A percentile compares a stretch with the other conserved stretches of the same genome.
Evolutionary conservation across 371 early-diverging fungal species (phyloP).

Genomic region (Apophysomyces variabilis): DNA sequence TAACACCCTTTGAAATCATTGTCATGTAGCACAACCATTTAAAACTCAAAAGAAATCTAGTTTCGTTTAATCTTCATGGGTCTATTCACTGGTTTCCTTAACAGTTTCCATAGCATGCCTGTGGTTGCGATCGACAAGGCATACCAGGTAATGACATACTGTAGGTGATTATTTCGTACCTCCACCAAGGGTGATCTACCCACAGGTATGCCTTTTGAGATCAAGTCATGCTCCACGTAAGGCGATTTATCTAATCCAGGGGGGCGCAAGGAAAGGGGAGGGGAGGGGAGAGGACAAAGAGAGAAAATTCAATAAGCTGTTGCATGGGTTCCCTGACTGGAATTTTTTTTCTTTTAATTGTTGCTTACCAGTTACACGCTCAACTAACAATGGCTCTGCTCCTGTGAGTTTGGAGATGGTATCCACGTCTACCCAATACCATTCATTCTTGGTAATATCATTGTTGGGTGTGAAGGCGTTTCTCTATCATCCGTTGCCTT

Average conservation of each 20-base stretch:
- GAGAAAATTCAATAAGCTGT: neutral
- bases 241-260: constrained; percentile 35
- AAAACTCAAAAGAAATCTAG: constrained; percentile 11
- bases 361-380: constrained; percentile 64
- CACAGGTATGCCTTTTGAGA: constrained; percentile 72
- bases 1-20: neutral
- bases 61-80: constrained; percentile 41
- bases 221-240: constrained; percentile 48
- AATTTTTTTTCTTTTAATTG: constrained; percentile 17
- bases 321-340: neutral
- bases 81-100: constrained; percentile 44
- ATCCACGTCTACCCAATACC: constrained; percentile 84
- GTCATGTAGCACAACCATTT: neutral
- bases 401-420: constrained; percentile 71
- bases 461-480: constrained; percentile 75
- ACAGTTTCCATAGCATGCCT: constrained; percentile 66
- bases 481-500: constrained; percentile 18
- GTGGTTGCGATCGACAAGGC: constrained; percentile 70
- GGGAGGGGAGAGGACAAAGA: no score
- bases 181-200: constrained; percentile 74
- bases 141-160: constrained; percentile 91
- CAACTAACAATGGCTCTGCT: constrained; percentile 76
- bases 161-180: constrained; percentile 83
- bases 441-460: constrained; percentile 67
- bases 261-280: neutral